A percentile compares a stretch with the other conserved stretches of the same genome.
These are phyloP conservation scores for Fusarium anthophilum DNA, from an alignment of 2,329 filamentous ascomycete genomes.

Conservation along the genomic window DNA sequence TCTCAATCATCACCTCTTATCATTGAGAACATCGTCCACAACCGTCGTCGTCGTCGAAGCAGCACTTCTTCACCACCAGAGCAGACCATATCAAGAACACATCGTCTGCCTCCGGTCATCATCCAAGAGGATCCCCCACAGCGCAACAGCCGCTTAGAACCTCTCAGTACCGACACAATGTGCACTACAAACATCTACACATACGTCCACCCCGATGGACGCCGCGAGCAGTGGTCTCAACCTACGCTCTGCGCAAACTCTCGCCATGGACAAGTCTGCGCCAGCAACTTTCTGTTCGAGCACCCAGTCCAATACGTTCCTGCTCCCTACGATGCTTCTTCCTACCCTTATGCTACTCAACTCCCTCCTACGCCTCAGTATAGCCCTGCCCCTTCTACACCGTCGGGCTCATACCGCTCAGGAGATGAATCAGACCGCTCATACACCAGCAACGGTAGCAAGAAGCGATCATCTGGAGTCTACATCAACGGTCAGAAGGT, in stretches of 20 bases:
- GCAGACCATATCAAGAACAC: constrained; percentile 19
- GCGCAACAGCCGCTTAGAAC: constrained; percentile 31
- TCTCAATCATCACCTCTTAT: constrained; percentile 23
- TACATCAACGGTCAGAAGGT: constrained; percentile 52
- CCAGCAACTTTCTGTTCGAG: constrained; percentile 52
- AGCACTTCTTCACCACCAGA: constrained; percentile 17
- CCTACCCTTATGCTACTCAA: constrained; percentile 46
- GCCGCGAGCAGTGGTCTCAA: constrained; percentile 47
- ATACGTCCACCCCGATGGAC: constrained; percentile 58
- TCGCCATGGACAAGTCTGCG: constrained; percentile 54
- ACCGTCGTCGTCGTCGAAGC: constrained; percentile 21
- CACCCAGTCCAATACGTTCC: constrained; percentile 52
- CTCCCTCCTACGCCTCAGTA: constrained; percentile 55
- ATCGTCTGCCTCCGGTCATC: constrained; percentile 30
- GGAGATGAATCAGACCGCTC: constrained; percentile 52
- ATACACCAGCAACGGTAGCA: constrained; percentile 45
- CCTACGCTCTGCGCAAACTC: constrained; percentile 52
- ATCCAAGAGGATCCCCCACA: constrained; percentile 36
- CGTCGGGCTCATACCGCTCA: constrained; percentile 47
- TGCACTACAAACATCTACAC: constrained; percentile 60
- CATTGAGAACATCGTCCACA: constrained; percentile 38
- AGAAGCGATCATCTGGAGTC: constrained; percentile 47
- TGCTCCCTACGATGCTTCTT: constrained; percentile 44
- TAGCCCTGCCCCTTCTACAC: constrained; percentile 44
- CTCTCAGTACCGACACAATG: constrained; percentile 53